Conservation (phyloP, 371 early-diverging fungal species). For the Mucor ambiguus region DNA sequence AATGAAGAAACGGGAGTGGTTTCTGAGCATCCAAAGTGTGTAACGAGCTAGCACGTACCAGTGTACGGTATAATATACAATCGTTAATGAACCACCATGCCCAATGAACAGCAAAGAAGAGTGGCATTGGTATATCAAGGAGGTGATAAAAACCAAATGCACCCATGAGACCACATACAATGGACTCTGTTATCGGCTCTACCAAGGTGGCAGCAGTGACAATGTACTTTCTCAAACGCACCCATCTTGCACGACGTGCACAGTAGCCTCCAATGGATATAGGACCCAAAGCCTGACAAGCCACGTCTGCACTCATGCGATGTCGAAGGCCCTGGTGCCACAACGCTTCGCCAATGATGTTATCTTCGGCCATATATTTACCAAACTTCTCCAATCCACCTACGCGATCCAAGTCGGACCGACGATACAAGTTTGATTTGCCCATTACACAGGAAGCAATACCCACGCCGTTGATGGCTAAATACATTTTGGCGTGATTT, state of each 20-base stretch:
- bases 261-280: constrained; percentile 78
- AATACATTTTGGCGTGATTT: constrained; percentile 93
- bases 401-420: constrained; percentile 75
- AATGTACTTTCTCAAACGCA: constrained; percentile 89
- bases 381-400: constrained; percentile 88
- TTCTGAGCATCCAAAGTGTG: constrained; percentile 14
- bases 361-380: constrained; percentile 93
- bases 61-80: constrained; percentile 57
- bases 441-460: constrained; percentile 91
- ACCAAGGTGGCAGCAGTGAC: constrained; percentile 83
- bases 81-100: constrained; percentile 77
- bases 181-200: constrained; percentile 92
- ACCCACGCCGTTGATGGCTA: constrained; percentile 84
- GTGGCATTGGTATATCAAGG: constrained; percentile 45
- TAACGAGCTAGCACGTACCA: constrained; percentile 38
- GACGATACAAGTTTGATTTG: constrained; percentile 91
- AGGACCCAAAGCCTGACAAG: constrained; percentile 81
- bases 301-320: constrained; percentile 82
- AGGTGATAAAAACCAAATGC: constrained; percentile 58
- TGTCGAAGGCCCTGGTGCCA: constrained; percentile 84
- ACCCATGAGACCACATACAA: constrained; percentile 77
- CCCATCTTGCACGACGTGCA: constrained; percentile 86
- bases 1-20: constrained; percentile 16
- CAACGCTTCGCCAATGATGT: constrained; percentile 86
- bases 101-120: constrained; percentile 71